Evolutionary conservation across 2,329 filamentous ascomycete genomes (phyloP).

Genomic region (Nemania sp.): DNA sequence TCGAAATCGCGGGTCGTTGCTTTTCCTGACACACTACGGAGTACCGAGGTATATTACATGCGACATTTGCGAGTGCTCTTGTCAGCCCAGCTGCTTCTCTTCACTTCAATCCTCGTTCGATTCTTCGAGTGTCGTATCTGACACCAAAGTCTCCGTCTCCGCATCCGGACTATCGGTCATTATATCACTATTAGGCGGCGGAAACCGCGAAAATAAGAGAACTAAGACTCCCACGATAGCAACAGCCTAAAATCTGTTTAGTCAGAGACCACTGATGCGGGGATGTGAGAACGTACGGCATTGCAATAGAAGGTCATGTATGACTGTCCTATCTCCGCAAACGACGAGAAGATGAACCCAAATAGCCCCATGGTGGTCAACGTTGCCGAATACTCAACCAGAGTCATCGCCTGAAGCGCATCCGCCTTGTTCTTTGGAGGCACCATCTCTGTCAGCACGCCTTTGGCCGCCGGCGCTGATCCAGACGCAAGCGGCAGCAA

Average conservation of each 20-base stretch:
- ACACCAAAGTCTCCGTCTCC: constrained; percentile 11
- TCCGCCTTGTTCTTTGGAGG: constrained; percentile 29
- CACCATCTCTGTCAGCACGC: constrained; percentile 33
- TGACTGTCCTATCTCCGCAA: constrained; percentile 29
- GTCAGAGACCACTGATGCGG: neutral
- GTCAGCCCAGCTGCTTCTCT: neutral
- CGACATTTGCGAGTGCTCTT: neutral
- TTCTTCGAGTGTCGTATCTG: neutral
- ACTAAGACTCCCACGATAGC: constrained; percentile 28
- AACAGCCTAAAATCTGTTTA: constrained; percentile 25
- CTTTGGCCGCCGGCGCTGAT: constrained; percentile 33
- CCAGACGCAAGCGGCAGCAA: constrained; percentile 34
- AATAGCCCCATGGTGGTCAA: constrained; percentile 32
- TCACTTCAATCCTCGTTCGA: neutral
- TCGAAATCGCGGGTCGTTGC: no score
- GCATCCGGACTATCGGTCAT: constrained; percentile 5
- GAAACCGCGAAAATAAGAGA: constrained; percentile 30
- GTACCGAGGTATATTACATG: neutral
- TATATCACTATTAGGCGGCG: constrained; percentile 28
- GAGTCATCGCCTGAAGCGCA: constrained; percentile 33
- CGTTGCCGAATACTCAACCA: constrained; percentile 30
- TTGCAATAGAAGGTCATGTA: constrained; percentile 35
- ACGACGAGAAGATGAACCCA: constrained; percentile 32
- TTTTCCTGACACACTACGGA: neutral
- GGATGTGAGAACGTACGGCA: constrained; percentile 26